These are phyloP conservation scores for Candida sithepensis DNA, from an alignment of 805 yeast species.

Conservation along the genomic window DNA sequence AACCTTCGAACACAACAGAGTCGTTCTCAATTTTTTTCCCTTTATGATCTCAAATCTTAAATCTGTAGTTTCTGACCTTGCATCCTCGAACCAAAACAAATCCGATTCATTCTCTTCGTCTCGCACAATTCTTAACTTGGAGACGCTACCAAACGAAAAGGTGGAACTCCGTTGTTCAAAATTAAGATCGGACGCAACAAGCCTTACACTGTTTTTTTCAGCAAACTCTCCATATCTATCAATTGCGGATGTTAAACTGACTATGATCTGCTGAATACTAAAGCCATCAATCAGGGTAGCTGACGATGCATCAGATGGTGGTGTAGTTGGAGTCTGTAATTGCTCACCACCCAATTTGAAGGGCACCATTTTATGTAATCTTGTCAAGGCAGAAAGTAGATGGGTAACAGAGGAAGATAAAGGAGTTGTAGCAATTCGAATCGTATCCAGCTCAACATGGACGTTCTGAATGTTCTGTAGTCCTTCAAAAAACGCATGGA, in stretches of 20 bases:
- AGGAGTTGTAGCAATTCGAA: conserved; percentile 44
- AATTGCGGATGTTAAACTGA: conserved; percentile 48
- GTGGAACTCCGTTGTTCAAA: conserved; percentile 41
- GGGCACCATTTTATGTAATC: conserved; percentile 21
- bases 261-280: conserved; percentile 32
- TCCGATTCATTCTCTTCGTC: conserved; percentile 12
- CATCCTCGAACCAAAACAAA: conserved; percentile 27
- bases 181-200: conserved; percentile 29
- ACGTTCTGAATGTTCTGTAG: conserved; percentile 32
- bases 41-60: conserved; percentile 47
- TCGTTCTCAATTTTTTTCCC: conserved; percentile 27
- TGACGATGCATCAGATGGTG: conserved; percentile 15
- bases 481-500: conserved; percentile 48
- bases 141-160: conserved; percentile 47
- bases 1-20: conserved; percentile 42
- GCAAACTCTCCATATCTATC: conserved; percentile 38
- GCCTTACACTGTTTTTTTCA: conserved; percentile 29
- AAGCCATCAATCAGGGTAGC: conserved; percentile 35
- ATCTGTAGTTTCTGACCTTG: conserved; percentile 39
- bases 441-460: conserved; percentile 35
- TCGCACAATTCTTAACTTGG: conserved; percentile 29
- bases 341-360: not conserved
- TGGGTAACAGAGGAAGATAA: conserved; percentile 36
- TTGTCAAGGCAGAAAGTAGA: conserved; percentile 36
- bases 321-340: conserved; percentile 13